Percentiles rank a stretch among this genome's conserved stretches.
Conservation (phyloP, 225 moss, liverwort and hornwort species). For the Bryoerythrophyllum caledonicum region DNA sequence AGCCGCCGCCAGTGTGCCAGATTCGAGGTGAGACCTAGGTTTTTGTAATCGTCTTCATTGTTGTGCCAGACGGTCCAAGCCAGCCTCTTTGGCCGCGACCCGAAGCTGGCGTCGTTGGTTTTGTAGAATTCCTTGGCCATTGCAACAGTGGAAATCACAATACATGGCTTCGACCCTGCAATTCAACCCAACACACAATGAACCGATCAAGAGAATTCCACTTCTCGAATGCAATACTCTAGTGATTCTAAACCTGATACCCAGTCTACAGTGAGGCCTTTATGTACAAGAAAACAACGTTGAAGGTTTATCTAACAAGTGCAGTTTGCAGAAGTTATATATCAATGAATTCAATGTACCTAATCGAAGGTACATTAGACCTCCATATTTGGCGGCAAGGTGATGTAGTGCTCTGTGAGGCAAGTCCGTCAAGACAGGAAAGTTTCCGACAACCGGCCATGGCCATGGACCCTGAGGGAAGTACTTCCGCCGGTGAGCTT, state of each 20-base stretch:
- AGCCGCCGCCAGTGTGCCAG: constrained; percentile 4
- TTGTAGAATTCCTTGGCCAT: constrained; percentile 20
- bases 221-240: too few species aligned
- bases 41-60: not conserved
- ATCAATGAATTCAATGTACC: not conserved
- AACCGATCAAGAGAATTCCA: not conserved
- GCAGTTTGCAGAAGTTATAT: not conserved
- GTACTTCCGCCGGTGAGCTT: constrained; percentile 10
- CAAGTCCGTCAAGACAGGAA: constrained; percentile 1
- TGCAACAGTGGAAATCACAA: constrained; percentile 26
- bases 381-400: constrained; percentile 25
- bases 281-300: too few species aligned
- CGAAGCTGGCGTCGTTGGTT: not conserved
- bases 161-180: constrained; percentile 31
- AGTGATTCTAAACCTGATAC: too few species aligned
- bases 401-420: not conserved
- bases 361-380: constrained; percentile 33
- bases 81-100: constrained; percentile 9
- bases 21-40: not conserved
- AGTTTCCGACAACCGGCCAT: constrained; percentile 27
- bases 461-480: constrained; percentile 31
- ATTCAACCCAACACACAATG: not conserved
- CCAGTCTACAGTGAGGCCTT: too few species aligned
- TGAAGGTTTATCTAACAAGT: too few species aligned
- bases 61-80: constrained; percentile 3